Evolutionary conservation across 768 basidiomycete genomes (phyloP), one percentile per base, ranked within the genome.

Genomic region (Amanita rubescens): DNA sequence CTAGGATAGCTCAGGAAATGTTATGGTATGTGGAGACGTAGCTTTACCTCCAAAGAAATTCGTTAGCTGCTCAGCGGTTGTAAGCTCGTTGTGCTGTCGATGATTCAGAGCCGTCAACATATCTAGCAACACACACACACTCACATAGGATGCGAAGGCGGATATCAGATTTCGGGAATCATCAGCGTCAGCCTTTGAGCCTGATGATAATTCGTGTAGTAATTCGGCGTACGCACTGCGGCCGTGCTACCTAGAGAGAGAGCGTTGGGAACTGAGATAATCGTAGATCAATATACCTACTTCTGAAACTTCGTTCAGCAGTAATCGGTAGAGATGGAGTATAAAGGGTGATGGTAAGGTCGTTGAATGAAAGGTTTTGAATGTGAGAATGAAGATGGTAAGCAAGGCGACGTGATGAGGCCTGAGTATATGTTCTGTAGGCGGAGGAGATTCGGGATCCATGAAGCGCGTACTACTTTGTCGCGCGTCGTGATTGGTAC

Each of bases 341-440:
- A 79, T 63, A 61, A 87, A 90, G 6, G 67, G 58, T 19, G 77
- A 63, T 1, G 86, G 80, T 9, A 88, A 73, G 22, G 73, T 73
- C 52, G 74, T 75, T 39, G 75, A 67, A 22, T 74, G 73, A 54
- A 74, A 73, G 57, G 85, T 82, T 62, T 80, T 84, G 65, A 83
- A 87, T 3, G 78, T 69, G 11, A 85, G 69, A 55, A 82, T 70
- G 33, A 90, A 71, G 22, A 89, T 70, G 32, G 78, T 77, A 30
- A 91, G 71, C 14, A 91, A 70, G 46, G 77, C 77, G 48, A 92
- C 71, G 63, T 93, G 90, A 60, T 92, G 90, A 1, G 90, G 87
- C 51, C 82, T 75, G 25, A 92, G 74, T 53, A 81, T 73, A 66
- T 88, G 84, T 49, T 81, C 78, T 6, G 78, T 76, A 1, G 84